phyloP scores from a whole-genome alignment of 2,329 filamentous ascomycete genomes.

The Penicillium sp. region DNA sequence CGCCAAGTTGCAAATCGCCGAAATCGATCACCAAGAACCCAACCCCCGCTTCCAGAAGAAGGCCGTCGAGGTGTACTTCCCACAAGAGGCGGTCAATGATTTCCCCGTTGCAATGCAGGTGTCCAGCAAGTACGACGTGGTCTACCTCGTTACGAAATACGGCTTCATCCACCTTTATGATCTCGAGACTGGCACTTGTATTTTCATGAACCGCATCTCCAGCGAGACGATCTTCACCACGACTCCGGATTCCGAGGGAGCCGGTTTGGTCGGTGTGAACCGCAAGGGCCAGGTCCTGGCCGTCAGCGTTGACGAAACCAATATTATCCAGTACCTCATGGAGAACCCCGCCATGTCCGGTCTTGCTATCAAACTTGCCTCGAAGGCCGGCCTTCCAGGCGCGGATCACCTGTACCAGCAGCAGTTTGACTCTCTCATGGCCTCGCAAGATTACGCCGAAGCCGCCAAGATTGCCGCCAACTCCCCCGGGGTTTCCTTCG shows the following conservation, averaged over 20 bases:
- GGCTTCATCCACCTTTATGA: constrained; percentile 99
- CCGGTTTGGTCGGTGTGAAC: constrained; percentile 92
- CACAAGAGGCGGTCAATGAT: constrained; percentile 89
- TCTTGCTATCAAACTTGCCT: constrained; percentile 94
- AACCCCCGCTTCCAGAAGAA: constrained; percentile 94
- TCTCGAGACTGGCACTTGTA: constrained; percentile 88
- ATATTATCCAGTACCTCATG: constrained; percentile 88
- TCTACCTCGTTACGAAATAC: constrained; percentile 98
- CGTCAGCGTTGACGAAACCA: constrained; percentile 88
- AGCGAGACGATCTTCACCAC: constrained; percentile 99
- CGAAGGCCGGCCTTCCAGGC: constrained; percentile 86
- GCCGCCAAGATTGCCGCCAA: constrained; percentile 96
- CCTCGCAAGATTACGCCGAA: constrained; percentile 75
- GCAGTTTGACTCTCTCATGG: constrained; percentile 87
- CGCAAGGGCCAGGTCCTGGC: constrained; percentile 95
- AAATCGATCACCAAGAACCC: constrained; percentile 87
- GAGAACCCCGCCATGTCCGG: constrained; percentile 93
- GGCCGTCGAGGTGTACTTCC: constrained; percentile 97
- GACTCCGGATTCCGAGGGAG: constrained; percentile 75
- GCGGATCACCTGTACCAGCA: constrained; percentile 90
- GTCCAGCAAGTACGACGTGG: constrained; percentile 91
- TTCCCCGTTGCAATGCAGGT: constrained; percentile 98
- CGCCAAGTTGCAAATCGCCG: constrained; percentile 95
- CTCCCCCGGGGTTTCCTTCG: constrained; percentile 91
- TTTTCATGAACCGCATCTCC: constrained; percentile 99